Evolutionary conservation across 179 eudicot genomes (phyloP).

Genomic region (Actinidia polygama): DNA sequence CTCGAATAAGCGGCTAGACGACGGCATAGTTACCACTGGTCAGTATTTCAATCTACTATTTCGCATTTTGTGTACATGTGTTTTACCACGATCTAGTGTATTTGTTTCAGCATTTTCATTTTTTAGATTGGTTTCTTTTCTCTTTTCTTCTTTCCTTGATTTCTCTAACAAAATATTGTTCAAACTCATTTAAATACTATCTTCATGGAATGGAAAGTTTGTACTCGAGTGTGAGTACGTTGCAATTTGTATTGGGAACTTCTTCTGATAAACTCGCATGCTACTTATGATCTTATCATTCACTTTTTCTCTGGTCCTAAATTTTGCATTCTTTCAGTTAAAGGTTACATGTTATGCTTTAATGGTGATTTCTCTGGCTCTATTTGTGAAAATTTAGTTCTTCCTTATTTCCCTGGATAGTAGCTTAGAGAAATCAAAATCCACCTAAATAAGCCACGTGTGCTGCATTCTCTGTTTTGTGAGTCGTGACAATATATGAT

Average conservation of each 20-base stretch:
- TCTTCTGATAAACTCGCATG: not conserved
- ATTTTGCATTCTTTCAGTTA: too few relatives aligned
- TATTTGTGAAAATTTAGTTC: not conserved
- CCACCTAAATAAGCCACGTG: not conserved
- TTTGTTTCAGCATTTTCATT: not conserved
- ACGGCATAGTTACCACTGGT: conserved; percentile 44
- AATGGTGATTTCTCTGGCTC: not conserved
- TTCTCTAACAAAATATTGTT: not conserved
- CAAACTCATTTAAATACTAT: not conserved
- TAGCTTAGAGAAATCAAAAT: conserved; percentile 1
- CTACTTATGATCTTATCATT: too few relatives aligned
- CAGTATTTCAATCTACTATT: conserved; percentile 20
- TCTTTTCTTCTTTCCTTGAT: not conserved
- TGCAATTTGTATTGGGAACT: not conserved
- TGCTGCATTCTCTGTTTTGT: not conserved
- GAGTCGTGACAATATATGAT: not conserved
- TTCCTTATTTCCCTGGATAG: not conserved
- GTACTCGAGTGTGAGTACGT: not conserved
- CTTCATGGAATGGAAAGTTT: not conserved
- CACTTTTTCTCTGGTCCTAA: too few relatives aligned
- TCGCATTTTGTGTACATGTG: not conserved
- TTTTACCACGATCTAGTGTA: not conserved
- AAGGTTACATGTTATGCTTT: too few relatives aligned
- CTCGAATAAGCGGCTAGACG: conserved; percentile 75
- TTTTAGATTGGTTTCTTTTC: not conserved